Percentiles rank a stretch among this genome's conserved stretches.
Evolutionary conservation across 192 early-diverging fungal species (phyloP).

Genomic region (Backusella morwellensis): DNA sequence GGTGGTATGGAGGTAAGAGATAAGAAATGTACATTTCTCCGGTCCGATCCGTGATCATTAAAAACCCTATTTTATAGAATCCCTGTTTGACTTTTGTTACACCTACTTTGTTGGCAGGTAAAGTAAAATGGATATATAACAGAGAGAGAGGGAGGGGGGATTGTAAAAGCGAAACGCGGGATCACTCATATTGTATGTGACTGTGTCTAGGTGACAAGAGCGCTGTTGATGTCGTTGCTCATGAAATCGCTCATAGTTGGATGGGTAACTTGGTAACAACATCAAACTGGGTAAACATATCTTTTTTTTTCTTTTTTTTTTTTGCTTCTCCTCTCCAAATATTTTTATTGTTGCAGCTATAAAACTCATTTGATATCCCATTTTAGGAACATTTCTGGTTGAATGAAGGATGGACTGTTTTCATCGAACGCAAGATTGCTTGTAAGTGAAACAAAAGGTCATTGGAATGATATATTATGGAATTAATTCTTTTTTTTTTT

Average conservation of each 20-base stretch:
- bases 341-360: not conserved
- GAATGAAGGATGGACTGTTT: conserved; percentile 96
- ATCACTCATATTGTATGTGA: not conserved
- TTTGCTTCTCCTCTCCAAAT: not conserved
- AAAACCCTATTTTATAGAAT: conserved; percentile 63
- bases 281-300: conserved; percentile 59
- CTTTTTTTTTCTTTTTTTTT: not conserved
- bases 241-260: conserved; percentile 94
- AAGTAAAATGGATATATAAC: not conserved
- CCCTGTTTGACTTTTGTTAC: conserved; percentile 98
- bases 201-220: conserved; percentile 67
- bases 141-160: not conserved
- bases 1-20: conserved; percentile 43
- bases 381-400: conserved; percentile 75
- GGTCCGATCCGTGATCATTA: not conserved
- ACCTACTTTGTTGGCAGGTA: conserved; percentile 89
- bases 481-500: not conserved
- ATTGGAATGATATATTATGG: not conserved
- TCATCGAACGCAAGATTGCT: conserved; percentile 89
- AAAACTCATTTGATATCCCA: not conserved
- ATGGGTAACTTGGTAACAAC: conserved; percentile 87
- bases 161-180: not conserved
- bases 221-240: conserved; percentile 90
- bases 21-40: not conserved
- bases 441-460: conserved; percentile 8